Conservation (phyloP, 176 grass and related monocot genomes). For the Saccharum officinarum region DNA sequence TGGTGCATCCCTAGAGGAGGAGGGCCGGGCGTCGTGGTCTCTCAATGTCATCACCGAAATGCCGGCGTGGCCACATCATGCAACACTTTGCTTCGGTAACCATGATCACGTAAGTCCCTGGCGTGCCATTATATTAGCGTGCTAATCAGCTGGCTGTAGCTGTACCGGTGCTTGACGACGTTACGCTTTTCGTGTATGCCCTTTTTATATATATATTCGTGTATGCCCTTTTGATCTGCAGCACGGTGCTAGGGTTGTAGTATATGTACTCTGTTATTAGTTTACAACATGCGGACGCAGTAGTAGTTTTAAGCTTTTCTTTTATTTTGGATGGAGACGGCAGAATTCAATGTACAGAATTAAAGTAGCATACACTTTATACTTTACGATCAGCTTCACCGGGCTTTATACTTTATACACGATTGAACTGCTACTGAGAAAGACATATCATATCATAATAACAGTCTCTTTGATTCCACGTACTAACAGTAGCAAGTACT, state of each 20-base stretch:
- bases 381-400: too few relatives aligned
- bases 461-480: too few relatives aligned
- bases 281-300: neutral
- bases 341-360: too few relatives aligned
- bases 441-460: too few relatives aligned
- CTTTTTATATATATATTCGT: too few relatives aligned
- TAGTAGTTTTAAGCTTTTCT: too few relatives aligned
- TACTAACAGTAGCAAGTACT: too few relatives aligned
- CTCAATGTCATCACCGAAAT: neutral
- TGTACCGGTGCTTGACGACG: neutral
- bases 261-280: neutral
- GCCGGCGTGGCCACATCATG: conserved; percentile 6
- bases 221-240: neutral
- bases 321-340: too few relatives aligned
- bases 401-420: too few relatives aligned
- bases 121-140: conserved; percentile 8
- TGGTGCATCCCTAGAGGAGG: too few relatives aligned
- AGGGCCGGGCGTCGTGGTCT: neutral
- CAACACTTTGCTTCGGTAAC: neutral
- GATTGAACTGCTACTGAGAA: too few relatives aligned
- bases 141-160: neutral
- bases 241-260: neutral
- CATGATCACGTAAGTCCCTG: neutral
- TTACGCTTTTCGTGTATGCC: neutral
- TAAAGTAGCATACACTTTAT: too few relatives aligned